phyloP scores from a whole-genome alignment of 176 grass and related monocot species.

The Paspalum notatum region DNA sequence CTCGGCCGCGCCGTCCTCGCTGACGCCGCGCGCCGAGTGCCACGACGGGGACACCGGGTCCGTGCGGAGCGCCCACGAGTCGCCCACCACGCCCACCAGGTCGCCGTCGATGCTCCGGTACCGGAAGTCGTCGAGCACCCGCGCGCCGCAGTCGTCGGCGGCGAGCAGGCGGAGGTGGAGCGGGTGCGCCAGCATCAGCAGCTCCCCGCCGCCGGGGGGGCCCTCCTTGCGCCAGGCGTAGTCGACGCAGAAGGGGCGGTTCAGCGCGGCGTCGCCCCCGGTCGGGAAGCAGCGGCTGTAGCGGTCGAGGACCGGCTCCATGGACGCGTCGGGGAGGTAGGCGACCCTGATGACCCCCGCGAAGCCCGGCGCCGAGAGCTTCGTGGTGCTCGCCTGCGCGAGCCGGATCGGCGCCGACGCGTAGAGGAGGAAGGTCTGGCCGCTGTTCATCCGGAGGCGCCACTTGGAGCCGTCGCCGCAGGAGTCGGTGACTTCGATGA shows the following conservation, averaged over 20 bases:
- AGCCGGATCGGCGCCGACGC: constrained; percentile 69
- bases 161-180: constrained; percentile 84
- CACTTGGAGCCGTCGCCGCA: constrained; percentile 64
- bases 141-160: constrained; percentile 34
- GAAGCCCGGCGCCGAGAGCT: constrained; percentile 56
- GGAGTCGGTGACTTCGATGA: constrained; percentile 53
- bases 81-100: constrained; percentile 81
- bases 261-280: constrained; percentile 63
- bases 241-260: constrained; percentile 67
- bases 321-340: constrained; percentile 60
- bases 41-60: constrained; percentile 65
- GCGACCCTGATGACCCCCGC: constrained; percentile 66
- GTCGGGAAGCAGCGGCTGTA: constrained; percentile 82
- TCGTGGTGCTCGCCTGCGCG: constrained; percentile 42
- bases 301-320: constrained; percentile 69
- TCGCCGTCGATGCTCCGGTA: constrained; percentile 96
- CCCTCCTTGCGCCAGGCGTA: constrained; percentile 83
- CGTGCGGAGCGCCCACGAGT: constrained; percentile 64
- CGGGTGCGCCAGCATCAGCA: constrained; percentile 87
- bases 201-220: constrained; percentile 44
- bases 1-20: constrained; percentile 64
- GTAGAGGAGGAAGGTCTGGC: constrained; percentile 90
- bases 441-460: constrained; percentile 77
- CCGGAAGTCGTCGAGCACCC: constrained; percentile 68
- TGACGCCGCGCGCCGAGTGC: constrained; percentile 75